Percentiles rank a stretch among this genome's conserved stretches.
These are phyloP conservation scores for Ocimum tenuiflorum DNA, from an alignment of 257 asterid species.

Conservation along the genomic window DNA sequence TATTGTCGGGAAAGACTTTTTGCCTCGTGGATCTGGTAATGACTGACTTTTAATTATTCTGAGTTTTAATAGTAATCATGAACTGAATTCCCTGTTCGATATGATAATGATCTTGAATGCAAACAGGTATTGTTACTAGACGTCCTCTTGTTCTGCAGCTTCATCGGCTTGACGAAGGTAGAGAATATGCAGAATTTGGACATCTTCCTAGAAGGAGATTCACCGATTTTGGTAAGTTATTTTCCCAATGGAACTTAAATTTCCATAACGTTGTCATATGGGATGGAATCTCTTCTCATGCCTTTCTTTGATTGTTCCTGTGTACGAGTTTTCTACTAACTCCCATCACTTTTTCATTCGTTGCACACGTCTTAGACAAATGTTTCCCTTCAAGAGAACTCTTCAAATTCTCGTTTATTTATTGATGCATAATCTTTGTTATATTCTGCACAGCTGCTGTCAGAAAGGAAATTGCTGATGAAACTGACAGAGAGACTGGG, in stretches of 20 bases:
- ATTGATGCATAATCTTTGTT: slow-evolving; percentile 15
- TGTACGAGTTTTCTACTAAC: too few species aligned
- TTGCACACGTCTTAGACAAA: too few species aligned
- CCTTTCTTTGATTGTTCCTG: too few species aligned
- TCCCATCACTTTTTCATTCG: too few species aligned
- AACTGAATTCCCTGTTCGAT: not conserved
- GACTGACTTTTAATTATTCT: not conserved
- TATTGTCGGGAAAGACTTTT: slow-evolving; percentile 89
- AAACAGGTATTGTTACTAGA: slow-evolving; percentile 86
- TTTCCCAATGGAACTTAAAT: not conserved
- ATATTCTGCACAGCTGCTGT: slow-evolving; percentile 68
- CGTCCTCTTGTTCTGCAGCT: slow-evolving; percentile 98
- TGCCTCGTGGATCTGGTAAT: slow-evolving; percentile 99
- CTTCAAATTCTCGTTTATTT: not conserved
- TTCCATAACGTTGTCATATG: not conserved
- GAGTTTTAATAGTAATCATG: not conserved
- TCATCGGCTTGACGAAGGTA: slow-evolving; percentile 72
- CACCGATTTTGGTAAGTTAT: slow-evolving; percentile 79
- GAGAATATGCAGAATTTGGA: slow-evolving; percentile 99
- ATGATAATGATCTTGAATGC: not conserved
- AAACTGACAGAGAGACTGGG: slow-evolving; percentile 97
- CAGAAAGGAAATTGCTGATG: slow-evolving; percentile 84
- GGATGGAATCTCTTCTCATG: not conserved
- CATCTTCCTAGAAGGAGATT: slow-evolving; percentile 80
- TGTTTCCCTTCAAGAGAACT: not conserved